Conservation (phyloP, 352 stramenopile species). For the Aphanomyces euteiches region DNA sequence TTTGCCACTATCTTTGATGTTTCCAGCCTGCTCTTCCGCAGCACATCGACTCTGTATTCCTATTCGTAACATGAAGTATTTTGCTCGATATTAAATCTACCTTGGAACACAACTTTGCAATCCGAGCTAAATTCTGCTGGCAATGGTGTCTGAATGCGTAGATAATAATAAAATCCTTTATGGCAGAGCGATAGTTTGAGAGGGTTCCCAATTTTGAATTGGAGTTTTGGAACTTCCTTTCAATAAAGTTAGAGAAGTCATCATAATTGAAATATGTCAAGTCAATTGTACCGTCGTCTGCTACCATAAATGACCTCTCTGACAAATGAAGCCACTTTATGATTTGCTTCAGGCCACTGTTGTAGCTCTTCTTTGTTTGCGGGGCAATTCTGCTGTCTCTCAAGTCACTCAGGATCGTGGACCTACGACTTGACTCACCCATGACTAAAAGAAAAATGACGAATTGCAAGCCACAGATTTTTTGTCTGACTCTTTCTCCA, state of each 20-base stretch:
- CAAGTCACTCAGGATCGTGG: neutral
- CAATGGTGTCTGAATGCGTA: no score
- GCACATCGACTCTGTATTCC: neutral
- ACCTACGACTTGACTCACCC: no score
- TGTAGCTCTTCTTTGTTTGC: constrained; percentile 4
- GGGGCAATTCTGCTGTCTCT: constrained; percentile 5
- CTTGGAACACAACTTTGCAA: no score
- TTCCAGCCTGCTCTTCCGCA: neutral
- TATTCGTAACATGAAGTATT: neutral
- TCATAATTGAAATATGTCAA: neutral
- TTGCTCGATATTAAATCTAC: no score
- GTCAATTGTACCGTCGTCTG: neutral
- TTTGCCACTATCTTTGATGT: neutral
- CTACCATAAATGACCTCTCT: neutral
- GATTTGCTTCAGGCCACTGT: constrained; percentile 5
- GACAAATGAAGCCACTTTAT: neutral
- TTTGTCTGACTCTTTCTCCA: no score
- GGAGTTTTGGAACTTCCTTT: neutral
- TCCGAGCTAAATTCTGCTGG: no score
- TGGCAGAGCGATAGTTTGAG: neutral
- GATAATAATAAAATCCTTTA: neutral
- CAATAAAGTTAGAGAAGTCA: constrained; percentile 8
- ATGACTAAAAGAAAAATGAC: no score
- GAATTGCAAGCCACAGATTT: no score
- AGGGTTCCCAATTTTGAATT: neutral